Evolutionary conservation across 1,139 yeast species (phyloP).

Genomic region (Suhomyces guaymorum): DNA sequence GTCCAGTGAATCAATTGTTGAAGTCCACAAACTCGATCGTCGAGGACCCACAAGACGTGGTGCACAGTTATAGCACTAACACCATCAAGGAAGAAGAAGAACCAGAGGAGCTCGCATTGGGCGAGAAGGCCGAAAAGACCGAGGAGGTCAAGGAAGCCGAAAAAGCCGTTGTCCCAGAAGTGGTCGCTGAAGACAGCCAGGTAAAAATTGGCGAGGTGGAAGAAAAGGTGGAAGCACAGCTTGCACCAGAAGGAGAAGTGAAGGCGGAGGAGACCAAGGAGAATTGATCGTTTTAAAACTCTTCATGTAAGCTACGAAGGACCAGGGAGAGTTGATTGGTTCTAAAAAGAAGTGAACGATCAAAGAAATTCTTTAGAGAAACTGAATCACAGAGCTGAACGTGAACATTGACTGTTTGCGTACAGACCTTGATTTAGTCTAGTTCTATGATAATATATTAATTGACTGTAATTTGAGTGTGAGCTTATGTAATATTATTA

Average conservation of each 20-base stretch:
- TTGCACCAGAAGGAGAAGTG: constrained; percentile 1
- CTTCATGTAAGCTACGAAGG: too few relatives aligned
- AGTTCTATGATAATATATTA: constrained; percentile 7
- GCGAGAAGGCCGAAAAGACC: constrained; percentile 1
- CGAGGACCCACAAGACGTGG: constrained; percentile 19
- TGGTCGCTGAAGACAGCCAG: too few relatives aligned
- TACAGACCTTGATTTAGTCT: neutral
- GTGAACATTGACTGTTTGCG: constrained; percentile 8
- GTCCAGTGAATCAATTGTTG: constrained; percentile 42
- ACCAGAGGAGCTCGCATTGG: constrained; percentile 28
- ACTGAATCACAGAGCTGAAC: too few relatives aligned
- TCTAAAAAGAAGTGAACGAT: too few relatives aligned
- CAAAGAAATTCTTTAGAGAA: too few relatives aligned
- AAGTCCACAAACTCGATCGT: constrained; percentile 23
- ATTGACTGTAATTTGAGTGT: too few relatives aligned
- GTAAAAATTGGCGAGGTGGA: too few relatives aligned
- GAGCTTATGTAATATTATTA: too few relatives aligned
- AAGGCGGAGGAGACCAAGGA: too few relatives aligned
- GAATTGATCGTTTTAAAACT: too few relatives aligned
- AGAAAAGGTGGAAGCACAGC: neutral
- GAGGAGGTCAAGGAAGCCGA: neutral
- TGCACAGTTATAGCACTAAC: constrained; percentile 34
- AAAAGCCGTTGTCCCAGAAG: neutral
- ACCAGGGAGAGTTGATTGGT: too few relatives aligned
- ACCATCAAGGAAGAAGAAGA: constrained; percentile 47